phyloP scores from a whole-genome alignment of 495 filamentous ascomycete genomes.

The Saxispiralis lemnorum region DNA sequence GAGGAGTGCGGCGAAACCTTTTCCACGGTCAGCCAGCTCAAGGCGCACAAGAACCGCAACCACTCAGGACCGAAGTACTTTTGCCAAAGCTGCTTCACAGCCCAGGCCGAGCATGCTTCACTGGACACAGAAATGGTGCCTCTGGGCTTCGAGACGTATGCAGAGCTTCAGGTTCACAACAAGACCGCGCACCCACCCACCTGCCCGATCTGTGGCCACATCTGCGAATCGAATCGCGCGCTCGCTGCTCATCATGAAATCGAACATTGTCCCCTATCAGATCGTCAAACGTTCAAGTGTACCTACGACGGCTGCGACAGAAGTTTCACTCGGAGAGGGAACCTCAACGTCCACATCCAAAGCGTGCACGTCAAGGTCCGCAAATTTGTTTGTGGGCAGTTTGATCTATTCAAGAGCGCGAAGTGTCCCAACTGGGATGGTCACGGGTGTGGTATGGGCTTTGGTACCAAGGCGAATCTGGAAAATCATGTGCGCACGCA shows the following conservation, averaged over 20 bases:
- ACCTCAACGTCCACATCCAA: constrained; percentile 61
- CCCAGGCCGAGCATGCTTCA: constrained; percentile 8
- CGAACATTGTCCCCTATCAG: constrained; percentile 23
- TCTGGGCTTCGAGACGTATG: constrained; percentile 52
- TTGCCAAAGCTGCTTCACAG: constrained; percentile 47
- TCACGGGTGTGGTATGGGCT: constrained; percentile 50
- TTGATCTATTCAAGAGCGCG: constrained; percentile 40
- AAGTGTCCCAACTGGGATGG: constrained; percentile 43
- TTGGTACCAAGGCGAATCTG: constrained; percentile 51
- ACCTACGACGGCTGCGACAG: constrained; percentile 45
- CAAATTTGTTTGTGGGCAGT: constrained; percentile 55
- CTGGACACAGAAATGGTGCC: constrained; percentile 6
- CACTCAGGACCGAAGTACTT: constrained; percentile 53
- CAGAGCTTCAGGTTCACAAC: constrained; percentile 53
- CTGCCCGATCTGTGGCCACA: constrained; percentile 53
- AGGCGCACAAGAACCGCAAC: constrained; percentile 48
- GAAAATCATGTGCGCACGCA: constrained; percentile 65
- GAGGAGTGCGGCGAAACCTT: constrained; percentile 29
- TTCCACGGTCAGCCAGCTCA: constrained; percentile 48
- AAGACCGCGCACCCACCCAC: constrained; percentile 49
- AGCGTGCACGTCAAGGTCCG: constrained; percentile 51
- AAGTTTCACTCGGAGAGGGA: constrained; percentile 58
- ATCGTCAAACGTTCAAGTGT: constrained; percentile 41
- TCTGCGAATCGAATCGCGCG: constrained; percentile 41
- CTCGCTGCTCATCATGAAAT: constrained; percentile 34